phyloP scores from a whole-genome alignment of 192 early-diverging fungal species.

The Coemansia sp. region DNA sequence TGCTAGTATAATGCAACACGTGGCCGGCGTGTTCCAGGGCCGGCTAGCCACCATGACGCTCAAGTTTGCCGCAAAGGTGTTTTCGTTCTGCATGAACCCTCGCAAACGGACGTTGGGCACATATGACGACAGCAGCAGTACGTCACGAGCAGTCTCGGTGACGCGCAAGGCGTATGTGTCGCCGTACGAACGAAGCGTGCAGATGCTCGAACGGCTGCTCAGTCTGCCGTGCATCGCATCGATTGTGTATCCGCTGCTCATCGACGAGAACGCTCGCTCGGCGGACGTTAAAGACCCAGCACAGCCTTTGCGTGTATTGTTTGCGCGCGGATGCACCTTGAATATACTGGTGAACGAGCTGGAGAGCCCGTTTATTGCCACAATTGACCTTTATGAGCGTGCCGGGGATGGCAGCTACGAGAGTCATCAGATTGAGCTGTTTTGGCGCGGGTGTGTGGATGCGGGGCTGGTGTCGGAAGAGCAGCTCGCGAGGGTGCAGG shows the following conservation, averaged over 20 bases:
- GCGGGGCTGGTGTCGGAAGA: conserved; percentile 26
- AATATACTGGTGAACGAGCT: conserved; percentile 53
- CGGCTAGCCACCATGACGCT: conserved; percentile 29
- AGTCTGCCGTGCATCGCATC: conserved; percentile 34
- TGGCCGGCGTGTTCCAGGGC: conserved; percentile 39
- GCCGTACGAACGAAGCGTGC: conserved; percentile 40
- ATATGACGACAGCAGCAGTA: conserved; percentile 12
- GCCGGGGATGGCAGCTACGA: conserved; percentile 17
- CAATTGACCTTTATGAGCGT: conserved; percentile 39
- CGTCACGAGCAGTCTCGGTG: conserved; percentile 44
- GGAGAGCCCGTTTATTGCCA: conserved; percentile 51
- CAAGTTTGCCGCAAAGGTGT: conserved; percentile 32
- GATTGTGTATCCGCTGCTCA: conserved; percentile 41
- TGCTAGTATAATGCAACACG: conserved; percentile 18
- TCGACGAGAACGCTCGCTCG: conserved; percentile 33
- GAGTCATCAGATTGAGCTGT: conserved; percentile 33
- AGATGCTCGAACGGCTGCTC: conserved; percentile 42
- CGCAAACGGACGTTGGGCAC: conserved; percentile 18
- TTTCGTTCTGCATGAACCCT: conserved; percentile 34
- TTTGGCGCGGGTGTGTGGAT: conserved; percentile 44
- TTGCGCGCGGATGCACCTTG: conserved; percentile 47
- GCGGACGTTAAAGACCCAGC: conserved; percentile 26
- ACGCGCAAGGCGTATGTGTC: conserved; percentile 38
- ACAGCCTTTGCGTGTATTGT: conserved; percentile 32
- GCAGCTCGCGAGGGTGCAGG: not conserved